phyloP scores from a whole-genome alignment of 2,329 filamentous ascomycete genomes.

The Bipolaris zeicola region DNA sequence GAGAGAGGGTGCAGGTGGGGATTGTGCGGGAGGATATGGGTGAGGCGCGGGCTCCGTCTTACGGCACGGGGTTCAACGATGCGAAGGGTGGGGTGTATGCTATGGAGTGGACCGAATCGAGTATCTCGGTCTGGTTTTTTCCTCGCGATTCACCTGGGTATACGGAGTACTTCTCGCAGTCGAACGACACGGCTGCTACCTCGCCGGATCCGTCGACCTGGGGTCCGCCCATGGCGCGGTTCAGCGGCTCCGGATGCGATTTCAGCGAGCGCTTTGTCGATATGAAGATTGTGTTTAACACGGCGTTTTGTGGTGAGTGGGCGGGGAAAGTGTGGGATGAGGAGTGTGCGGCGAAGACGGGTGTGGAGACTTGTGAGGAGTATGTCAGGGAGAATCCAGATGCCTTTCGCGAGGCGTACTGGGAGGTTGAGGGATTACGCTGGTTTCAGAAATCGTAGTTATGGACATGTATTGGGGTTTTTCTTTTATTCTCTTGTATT shows the following conservation, averaged over 20 bases:
- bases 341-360: slow-evolving; percentile 36
- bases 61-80: slow-evolving; percentile 43
- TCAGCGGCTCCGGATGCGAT: slow-evolving; percentile 47
- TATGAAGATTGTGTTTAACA: slow-evolving; percentile 52
- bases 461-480: neutral
- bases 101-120: slow-evolving; percentile 45
- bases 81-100: slow-evolving; percentile 49
- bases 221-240: slow-evolving; percentile 41
- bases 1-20: neutral
- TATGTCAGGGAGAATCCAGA: slow-evolving; percentile 41
- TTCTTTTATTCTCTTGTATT: neutral
- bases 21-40: neutral
- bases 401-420: slow-evolving; percentile 41
- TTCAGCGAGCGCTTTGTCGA: slow-evolving; percentile 53
- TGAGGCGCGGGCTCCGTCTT: slow-evolving; percentile 31
- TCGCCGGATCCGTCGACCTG: slow-evolving; percentile 26
- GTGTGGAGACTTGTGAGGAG: slow-evolving; percentile 55
- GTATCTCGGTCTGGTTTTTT: slow-evolving; percentile 53
- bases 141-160: slow-evolving; percentile 24
- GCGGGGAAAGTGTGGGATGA: slow-evolving; percentile 63
- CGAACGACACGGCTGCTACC: neutral
- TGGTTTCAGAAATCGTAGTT: slow-evolving; percentile 30
- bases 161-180: neutral
- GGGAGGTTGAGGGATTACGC: slow-evolving; percentile 41
- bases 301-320: slow-evolving; percentile 61